phyloP scores from a whole-genome alignment of 345 rosid species.

The Moringa oleifera region DNA sequence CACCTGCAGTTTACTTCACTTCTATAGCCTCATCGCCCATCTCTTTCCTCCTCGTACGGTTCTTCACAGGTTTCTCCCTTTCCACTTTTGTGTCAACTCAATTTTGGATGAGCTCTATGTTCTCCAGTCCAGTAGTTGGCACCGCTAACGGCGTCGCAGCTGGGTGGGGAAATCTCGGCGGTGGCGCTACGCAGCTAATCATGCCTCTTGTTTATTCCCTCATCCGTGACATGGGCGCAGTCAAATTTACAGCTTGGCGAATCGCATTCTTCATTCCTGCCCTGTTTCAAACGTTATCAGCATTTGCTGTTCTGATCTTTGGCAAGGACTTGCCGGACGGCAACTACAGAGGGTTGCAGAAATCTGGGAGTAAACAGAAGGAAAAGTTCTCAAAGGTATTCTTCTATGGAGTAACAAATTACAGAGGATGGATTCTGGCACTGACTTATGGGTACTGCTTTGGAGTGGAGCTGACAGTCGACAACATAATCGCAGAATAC shows the following conservation, averaged over 20 bases:
- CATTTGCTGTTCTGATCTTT: slow-evolving; percentile 58
- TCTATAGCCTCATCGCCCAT: slow-evolving; percentile 52
- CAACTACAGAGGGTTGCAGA: slow-evolving; percentile 47
- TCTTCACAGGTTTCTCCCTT: slow-evolving; percentile 73
- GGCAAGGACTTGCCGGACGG: slow-evolving; percentile 91
- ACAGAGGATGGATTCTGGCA: slow-evolving; percentile 86
- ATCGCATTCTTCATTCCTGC: slow-evolving; percentile 86
- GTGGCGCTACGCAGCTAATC: slow-evolving; percentile 85
- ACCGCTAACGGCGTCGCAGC: slow-evolving; percentile 82
- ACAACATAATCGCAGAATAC: slow-evolving; percentile 83
- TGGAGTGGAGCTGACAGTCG: slow-evolving; percentile 79
- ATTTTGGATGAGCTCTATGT: slow-evolving; percentile 98
- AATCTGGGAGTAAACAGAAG: slow-evolving; percentile 60
- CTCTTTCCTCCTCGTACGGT: slow-evolving; percentile 65
- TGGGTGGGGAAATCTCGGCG: slow-evolving; percentile 96
- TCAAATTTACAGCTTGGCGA: slow-evolving; percentile 82
- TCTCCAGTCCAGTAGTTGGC: slow-evolving; percentile 62
- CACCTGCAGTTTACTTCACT: slow-evolving; percentile 77
- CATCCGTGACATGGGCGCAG: slow-evolving; percentile 51
- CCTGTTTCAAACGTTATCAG: slow-evolving; percentile 59
- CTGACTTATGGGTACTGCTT: slow-evolving; percentile 90
- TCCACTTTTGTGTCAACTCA: slow-evolving; percentile 90
- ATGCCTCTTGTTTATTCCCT: slow-evolving; percentile 70
- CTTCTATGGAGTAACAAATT: slow-evolving; percentile 46
- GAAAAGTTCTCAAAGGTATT: slow-evolving; percentile 50